These are phyloP conservation scores for Tylopilus sp. DNA, from an alignment of 768 basidiomycete species.

Conservation along the genomic window DNA sequence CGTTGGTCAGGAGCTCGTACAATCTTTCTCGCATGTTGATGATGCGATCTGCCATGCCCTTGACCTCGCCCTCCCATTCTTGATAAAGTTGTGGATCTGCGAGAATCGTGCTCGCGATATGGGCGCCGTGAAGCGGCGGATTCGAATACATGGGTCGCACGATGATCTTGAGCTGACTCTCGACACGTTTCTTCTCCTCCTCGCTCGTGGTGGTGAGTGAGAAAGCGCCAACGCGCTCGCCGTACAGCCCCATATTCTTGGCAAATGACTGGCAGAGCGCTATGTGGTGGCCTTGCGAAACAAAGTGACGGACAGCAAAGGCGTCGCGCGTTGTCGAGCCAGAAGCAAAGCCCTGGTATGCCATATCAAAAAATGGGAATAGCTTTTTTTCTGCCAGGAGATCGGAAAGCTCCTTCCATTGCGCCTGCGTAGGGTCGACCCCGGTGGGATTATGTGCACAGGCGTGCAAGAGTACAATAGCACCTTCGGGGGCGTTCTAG, in stretches of 20 bases:
- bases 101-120: constrained; percentile 83
- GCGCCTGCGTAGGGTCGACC: constrained; percentile 87
- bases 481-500: constrained; percentile 67
- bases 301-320: constrained; percentile 93
- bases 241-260: constrained; percentile 99
- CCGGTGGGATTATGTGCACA: constrained; percentile 99
- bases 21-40: constrained; percentile 88
- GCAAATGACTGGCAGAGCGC: constrained; percentile 95
- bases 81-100: constrained; percentile 68
- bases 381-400: constrained; percentile 84
- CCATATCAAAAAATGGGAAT: constrained; percentile 99
- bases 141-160: constrained; percentile 98
- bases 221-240: constrained; percentile 97
- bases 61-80: constrained; percentile 91
- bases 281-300: constrained; percentile 83
- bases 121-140: constrained; percentile 88
- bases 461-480: constrained; percentile 90
- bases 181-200: constrained; percentile 81
- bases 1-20: constrained; percentile 71
- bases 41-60: constrained; percentile 93
- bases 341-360: constrained; percentile 98
- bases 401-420: constrained; percentile 90
- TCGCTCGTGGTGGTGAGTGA: constrained; percentile 69
- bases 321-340: constrained; percentile 89
- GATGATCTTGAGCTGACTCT: constrained; percentile 93